Evolutionary conservation across 1,284 basidiomycete genomes (phyloP), one percentile per base, ranked within the genome.

Genomic region (Moniliella sp.): DNA sequence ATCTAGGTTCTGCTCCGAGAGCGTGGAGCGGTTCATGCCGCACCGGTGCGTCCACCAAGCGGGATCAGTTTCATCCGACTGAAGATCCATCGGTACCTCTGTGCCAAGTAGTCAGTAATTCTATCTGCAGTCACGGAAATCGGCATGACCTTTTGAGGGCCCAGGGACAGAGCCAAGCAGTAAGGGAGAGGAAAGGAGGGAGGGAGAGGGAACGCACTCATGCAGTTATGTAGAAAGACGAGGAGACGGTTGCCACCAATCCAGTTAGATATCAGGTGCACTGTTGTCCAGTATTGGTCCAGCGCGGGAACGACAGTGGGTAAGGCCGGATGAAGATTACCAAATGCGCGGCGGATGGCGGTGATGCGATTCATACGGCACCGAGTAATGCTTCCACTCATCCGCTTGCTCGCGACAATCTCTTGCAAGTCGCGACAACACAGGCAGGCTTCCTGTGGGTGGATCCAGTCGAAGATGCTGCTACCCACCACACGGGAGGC

Each of bases 1-100:
- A 16, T 50, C 35, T 36, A 40, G 49, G 28, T 46, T 38, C 16
- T 32, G 18, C 16, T 28, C 49, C 11, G 50, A 53, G 52, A 67
- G 50, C 12, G 32, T 31, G 7, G 19, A 62, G 5, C 36, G 42
- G 1, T 56, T 73, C 0, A 80, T 82, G 34, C 83, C 83, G 61
- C 86, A 94, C 76, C 78, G 91, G 60, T 91, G 93, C 7, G 80
- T 72, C 86, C 86, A 93, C n/a, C n/a, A n/a, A n/a, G n/a, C n/a
- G n/a, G n/a, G n/a, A n/a, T n/a, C n/a, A n/a, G n/a, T n/a, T n/a
- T n/a, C n/a, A n/a, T n/a, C n/a, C n/a, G n/a, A 23, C 21, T 69
- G 66, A 1, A 76, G 76, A 62, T 78, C 78, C 51, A 69, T 59
- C 30, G 64, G 59, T 52, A 75, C 72, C 59, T 88, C 78, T 51